phyloP scores from a whole-genome alignment of 331 rosid species.

The Dryas integrifolia region DNA sequence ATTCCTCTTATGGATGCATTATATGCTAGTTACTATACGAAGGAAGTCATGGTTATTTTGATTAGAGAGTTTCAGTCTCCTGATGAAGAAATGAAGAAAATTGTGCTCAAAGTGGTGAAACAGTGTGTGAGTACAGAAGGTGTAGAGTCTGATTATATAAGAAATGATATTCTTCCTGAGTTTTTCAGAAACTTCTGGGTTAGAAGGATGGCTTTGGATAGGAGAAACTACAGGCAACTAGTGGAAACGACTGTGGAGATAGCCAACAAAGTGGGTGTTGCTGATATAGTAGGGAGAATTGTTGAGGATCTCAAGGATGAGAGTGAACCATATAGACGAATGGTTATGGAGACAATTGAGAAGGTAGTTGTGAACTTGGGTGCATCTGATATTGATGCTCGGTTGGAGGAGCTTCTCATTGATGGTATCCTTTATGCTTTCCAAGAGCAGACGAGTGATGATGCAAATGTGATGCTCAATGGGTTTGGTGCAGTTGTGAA shows the following conservation, averaged over 20 bases:
- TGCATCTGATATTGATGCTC: slow-evolving; percentile 79
- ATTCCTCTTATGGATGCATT: slow-evolving; percentile 92
- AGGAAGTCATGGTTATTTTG: slow-evolving; percentile 88
- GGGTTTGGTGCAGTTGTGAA: slow-evolving; percentile 95
- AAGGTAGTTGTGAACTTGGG: slow-evolving; percentile 90
- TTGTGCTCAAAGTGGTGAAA: slow-evolving; percentile 88
- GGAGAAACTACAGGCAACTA: slow-evolving; percentile 80
- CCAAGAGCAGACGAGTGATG: slow-evolving; percentile 98
- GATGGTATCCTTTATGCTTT: slow-evolving; percentile 91
- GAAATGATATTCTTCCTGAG: slow-evolving; percentile 80
- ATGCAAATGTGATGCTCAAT: slow-evolving; percentile 91
- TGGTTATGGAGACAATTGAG: slow-evolving; percentile 97
- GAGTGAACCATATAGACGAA: slow-evolving; percentile 88
- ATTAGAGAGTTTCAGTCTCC: slow-evolving; percentile 95
- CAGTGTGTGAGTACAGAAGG: slow-evolving; percentile 95
- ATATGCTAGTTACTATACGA: slow-evolving; percentile 90
- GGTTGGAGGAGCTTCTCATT: slow-evolving; percentile 84
- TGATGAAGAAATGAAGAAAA: slow-evolving; percentile 98
- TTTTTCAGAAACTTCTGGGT: slow-evolving; percentile 85
- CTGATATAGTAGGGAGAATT: slow-evolving; percentile 79
- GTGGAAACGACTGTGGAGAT: slow-evolving; percentile 92
- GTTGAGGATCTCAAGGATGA: slow-evolving; percentile 95
- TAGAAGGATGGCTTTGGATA: slow-evolving; percentile 88
- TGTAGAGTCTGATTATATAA: slow-evolving; percentile 81
- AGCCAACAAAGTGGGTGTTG: slow-evolving; percentile 85